Conservation (phyloP, 768 basidiomycete species). For the Pulveroboletus ravenelii region DNA sequence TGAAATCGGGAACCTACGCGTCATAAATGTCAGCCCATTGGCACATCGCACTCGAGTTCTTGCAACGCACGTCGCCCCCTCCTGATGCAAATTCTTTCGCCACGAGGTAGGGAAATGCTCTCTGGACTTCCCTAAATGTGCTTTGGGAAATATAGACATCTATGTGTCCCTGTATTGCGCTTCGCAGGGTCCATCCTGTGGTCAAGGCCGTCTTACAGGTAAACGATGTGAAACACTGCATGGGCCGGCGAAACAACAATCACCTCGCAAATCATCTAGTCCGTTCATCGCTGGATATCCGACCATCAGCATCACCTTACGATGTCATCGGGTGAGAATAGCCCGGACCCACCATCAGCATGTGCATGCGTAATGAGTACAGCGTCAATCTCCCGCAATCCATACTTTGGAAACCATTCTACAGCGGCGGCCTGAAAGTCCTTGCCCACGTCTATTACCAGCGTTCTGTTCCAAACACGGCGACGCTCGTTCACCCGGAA, state of each 20-base stretch:
- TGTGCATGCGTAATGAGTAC: conserved; percentile 86
- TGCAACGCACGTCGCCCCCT: conserved; percentile 60
- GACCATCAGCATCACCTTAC: conserved; percentile 1
- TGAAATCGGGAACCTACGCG: conserved; percentile 70
- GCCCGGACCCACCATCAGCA: conserved; percentile 54
- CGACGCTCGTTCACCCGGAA: background rate
- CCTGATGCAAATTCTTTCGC: conserved; percentile 73
- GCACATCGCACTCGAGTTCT: background rate
- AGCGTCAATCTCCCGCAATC: conserved; percentile 65
- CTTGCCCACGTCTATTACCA: conserved; percentile 84
- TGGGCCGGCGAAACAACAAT: conserved; percentile 9
- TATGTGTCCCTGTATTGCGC: conserved; percentile 64
- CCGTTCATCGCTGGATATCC: conserved; percentile 72
- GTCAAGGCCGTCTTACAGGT: conserved; percentile 1
- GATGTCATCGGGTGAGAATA: background rate
- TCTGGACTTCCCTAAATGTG: conserved; percentile 63
- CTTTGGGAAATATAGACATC: conserved; percentile 67
- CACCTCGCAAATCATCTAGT: conserved; percentile 82
- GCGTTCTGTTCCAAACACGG: conserved; percentile 44
- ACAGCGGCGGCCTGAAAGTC: conserved; percentile 60
- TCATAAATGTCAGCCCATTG: conserved; percentile 1
- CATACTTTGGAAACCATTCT: conserved; percentile 67
- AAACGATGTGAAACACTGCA: background rate
- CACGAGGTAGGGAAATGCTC: conserved; percentile 80
- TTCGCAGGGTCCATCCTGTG: conserved; percentile 67